Percentiles rank a stretch among this genome's conserved stretches.
Evolutionary conservation across 2,329 filamentous ascomycete species (phyloP).

Genomic region (Penicillium sp.): DNA sequence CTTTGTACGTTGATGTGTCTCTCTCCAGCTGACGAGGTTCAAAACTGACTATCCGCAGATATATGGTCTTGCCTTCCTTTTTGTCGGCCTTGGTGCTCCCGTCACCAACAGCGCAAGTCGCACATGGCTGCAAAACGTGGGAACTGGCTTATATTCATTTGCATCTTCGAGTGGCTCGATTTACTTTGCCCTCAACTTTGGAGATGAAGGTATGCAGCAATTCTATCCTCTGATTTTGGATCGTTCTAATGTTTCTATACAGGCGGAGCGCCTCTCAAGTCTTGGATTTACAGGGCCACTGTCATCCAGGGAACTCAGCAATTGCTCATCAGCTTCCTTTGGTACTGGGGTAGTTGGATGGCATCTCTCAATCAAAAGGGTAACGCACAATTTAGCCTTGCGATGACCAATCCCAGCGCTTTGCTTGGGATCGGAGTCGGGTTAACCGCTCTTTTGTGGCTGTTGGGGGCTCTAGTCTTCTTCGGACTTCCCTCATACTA

Average conservation of each 20-base stretch:
- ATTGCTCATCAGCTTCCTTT: constrained; percentile 64
- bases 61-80: constrained; percentile 55
- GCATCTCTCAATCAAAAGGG: constrained; percentile 46
- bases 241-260: constrained; percentile 35
- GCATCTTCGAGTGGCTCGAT: constrained; percentile 65
- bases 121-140: constrained; percentile 51
- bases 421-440: constrained; percentile 60
- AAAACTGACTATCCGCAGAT: constrained; percentile 3
- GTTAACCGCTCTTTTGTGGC: constrained; percentile 59
- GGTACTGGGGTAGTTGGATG: constrained; percentile 60
- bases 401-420: constrained; percentile 44
- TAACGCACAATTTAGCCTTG: constrained; percentile 35
- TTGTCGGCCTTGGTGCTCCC: constrained; percentile 47
- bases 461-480: constrained; percentile 56
- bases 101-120: neutral
- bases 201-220: constrained; percentile 53
- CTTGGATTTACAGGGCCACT: constrained; percentile 67
- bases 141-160: constrained; percentile 62
- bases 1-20: constrained; percentile 63
- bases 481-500: constrained; percentile 64
- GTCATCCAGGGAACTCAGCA: constrained; percentile 69
- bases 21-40: neutral
- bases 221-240: neutral
- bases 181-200: constrained; percentile 69
- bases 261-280: constrained; percentile 61